A percentile compares a stretch with the other conserved stretches of the same genome.
These are phyloP conservation scores for Xylaria multiplex DNA, from an alignment of 2,329 filamentous ascomycete genomes.

Conservation along the genomic window DNA sequence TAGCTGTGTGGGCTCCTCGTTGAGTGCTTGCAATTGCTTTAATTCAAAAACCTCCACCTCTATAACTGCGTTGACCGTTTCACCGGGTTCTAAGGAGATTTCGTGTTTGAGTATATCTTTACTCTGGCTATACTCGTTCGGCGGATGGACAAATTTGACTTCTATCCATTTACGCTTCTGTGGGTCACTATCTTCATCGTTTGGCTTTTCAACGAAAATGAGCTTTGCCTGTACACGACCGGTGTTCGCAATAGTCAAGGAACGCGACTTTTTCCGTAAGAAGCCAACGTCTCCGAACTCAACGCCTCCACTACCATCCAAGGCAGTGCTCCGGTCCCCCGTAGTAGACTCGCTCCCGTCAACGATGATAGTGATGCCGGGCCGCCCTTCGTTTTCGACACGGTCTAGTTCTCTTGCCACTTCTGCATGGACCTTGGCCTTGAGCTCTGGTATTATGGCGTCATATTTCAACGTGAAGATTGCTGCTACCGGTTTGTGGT, in stretches of 20 bases:
- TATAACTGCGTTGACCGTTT: slow-evolving; percentile 77
- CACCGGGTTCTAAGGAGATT: slow-evolving; percentile 83
- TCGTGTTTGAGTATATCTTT: slow-evolving; percentile 53
- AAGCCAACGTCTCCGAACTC: slow-evolving; percentile 83
- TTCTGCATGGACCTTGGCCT: slow-evolving; percentile 84
- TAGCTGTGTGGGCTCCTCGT: slow-evolving; percentile 71
- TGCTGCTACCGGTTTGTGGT: slow-evolving; percentile 91
- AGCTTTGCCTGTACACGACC: slow-evolving; percentile 83
- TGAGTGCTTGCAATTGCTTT: slow-evolving; percentile 73
- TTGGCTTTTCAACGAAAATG: slow-evolving; percentile 79
- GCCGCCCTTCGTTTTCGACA: slow-evolving; percentile 89
- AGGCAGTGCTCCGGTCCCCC: slow-evolving; percentile 51
- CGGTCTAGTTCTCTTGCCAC: slow-evolving; percentile 89
- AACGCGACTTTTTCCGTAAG: slow-evolving; percentile 70
- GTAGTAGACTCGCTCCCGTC: slow-evolving; percentile 63
- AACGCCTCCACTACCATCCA: slow-evolving; percentile 66
- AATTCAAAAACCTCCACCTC: slow-evolving; percentile 73
- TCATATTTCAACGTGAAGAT: slow-evolving; percentile 88
- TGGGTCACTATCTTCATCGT: slow-evolving; percentile 55
- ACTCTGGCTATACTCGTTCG: slow-evolving; percentile 30
- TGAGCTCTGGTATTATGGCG: slow-evolving; percentile 84
- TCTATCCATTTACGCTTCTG: slow-evolving; percentile 44
- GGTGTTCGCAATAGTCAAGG: slow-evolving; percentile 90
- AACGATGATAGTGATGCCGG: slow-evolving; percentile 82
- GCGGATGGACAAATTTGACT: slow-evolving; percentile 40